phyloP scores from a whole-genome alignment of 148 eudicot species.

The Cornus kousa region DNA sequence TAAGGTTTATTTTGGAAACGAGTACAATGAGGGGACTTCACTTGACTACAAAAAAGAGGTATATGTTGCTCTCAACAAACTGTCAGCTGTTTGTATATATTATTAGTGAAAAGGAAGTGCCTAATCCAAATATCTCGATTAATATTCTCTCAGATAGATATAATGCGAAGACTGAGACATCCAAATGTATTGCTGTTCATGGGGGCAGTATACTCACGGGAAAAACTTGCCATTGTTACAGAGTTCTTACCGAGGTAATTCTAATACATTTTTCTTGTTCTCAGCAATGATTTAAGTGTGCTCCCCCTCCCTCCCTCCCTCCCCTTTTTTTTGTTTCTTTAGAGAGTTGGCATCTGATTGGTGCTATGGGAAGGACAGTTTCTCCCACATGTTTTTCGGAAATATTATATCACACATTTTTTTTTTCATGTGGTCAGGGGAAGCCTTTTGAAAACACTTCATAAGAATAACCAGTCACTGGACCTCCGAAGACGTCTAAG shows the following conservation, averaged over 20 bases:
- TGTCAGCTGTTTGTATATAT: neutral
- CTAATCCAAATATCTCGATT: slow-evolving; percentile 2
- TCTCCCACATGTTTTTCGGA: neutral
- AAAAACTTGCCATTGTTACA: slow-evolving; percentile 76
- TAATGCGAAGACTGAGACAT: slow-evolving; percentile 80
- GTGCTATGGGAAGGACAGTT: neutral
- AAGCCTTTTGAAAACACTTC: slow-evolving; percentile 78
- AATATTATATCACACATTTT: neutral
- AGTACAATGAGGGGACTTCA: slow-evolving; percentile 52
- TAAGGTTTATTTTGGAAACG: slow-evolving; percentile 62
- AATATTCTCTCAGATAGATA: slow-evolving; percentile 48
- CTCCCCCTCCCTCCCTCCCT: no score
- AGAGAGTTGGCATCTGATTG: neutral
- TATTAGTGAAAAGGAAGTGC: neutral
- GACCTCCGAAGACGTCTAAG: slow-evolving; percentile 62
- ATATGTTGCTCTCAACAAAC: slow-evolving; percentile 7
- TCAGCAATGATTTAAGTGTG: neutral
- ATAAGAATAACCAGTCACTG: slow-evolving; percentile 60
- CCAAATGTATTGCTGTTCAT: slow-evolving; percentile 91
- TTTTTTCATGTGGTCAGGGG: slow-evolving; percentile 51
- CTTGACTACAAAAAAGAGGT: slow-evolving; percentile 77
- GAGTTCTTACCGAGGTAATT: slow-evolving; percentile 75
- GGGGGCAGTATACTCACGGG: slow-evolving; percentile 78
- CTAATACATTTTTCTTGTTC: neutral
- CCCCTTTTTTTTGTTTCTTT: neutral